Conservation (phyloP, 2,329 filamentous ascomycete species). For the Biscogniauxia mediterranea region DNA sequence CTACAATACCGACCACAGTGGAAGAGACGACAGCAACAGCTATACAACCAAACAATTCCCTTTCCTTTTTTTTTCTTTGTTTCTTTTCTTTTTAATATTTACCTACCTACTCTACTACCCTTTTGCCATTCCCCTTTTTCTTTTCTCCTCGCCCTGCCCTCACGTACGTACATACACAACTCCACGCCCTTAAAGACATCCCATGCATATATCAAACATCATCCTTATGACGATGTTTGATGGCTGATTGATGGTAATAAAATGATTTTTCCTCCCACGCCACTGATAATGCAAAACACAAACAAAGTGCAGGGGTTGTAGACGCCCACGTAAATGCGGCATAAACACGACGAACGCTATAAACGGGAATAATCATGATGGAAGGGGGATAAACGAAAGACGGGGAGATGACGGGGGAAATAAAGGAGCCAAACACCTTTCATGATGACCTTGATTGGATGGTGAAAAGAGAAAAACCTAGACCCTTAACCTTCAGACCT, state of each 20-base stretch:
- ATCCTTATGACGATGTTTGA: background rate
- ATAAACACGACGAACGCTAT: background rate
- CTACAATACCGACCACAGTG: background rate
- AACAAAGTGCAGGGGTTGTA: background rate
- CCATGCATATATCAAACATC: background rate
- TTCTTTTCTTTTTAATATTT: background rate
- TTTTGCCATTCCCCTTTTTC: background rate
- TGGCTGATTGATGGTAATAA: background rate
- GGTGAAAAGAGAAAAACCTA: background rate
- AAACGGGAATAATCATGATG: background rate
- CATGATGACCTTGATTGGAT: background rate
- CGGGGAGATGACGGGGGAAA: background rate
- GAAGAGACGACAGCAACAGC: background rate
- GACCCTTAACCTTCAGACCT: background rate
- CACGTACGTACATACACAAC: background rate
- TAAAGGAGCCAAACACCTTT: background rate
- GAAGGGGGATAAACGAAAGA: background rate
- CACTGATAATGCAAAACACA: background rate
- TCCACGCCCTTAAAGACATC: background rate
- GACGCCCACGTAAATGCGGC: background rate
- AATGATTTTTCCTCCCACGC: background rate
- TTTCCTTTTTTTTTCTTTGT: too few relatives aligned
- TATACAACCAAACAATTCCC: background rate
- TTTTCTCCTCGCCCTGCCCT: background rate
- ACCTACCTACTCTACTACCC: background rate